phyloP scores from a whole-genome alignment of 805 yeast genomes.

The Wickerhamomyces chaumierensis region DNA sequence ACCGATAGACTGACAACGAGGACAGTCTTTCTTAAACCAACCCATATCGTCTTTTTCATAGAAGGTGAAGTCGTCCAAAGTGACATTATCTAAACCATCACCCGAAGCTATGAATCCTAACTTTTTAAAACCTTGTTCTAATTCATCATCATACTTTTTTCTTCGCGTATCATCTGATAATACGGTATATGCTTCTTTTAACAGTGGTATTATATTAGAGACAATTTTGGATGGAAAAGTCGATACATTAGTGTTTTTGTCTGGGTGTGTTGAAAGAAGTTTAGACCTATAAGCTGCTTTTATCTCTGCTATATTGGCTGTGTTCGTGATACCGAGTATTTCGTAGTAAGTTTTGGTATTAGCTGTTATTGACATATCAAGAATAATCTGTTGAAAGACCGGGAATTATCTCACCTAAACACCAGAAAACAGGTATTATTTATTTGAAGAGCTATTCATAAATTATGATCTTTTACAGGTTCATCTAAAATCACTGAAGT shows the following conservation, averaged over 20 bases:
- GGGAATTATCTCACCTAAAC: too few species aligned
- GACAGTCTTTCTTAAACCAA: conserved; percentile 44
- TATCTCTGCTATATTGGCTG: conserved; percentile 30
- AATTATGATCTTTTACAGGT: too few species aligned
- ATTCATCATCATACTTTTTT: conserved; percentile 38
- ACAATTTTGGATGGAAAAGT: too few species aligned
- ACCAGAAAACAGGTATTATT: too few species aligned
- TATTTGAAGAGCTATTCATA: too few species aligned
- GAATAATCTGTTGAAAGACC: too few species aligned
- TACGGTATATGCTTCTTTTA: conserved; percentile 56
- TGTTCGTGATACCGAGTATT: conserved; percentile 38
- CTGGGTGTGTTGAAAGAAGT: conserved; percentile 68
- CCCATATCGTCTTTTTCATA: conserved; percentile 25
- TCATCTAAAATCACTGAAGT: too few species aligned
- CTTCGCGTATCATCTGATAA: conserved; percentile 32
- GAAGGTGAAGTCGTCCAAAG: conserved; percentile 48
- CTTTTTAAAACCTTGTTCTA: conserved; percentile 23
- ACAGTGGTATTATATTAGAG: conserved; percentile 29
- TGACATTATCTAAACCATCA: conserved; percentile 59
- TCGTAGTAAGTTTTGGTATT: conserved; percentile 35
- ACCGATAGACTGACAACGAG: conserved; percentile 42
- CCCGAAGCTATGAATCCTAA: conserved; percentile 32
- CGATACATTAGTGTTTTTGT: conserved; percentile 29
- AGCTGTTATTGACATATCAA: not conserved
- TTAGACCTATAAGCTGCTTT: conserved; percentile 53